Conservation (phyloP, 371 early-diverging fungal genomes). For the Coemansia sp. region DNA sequence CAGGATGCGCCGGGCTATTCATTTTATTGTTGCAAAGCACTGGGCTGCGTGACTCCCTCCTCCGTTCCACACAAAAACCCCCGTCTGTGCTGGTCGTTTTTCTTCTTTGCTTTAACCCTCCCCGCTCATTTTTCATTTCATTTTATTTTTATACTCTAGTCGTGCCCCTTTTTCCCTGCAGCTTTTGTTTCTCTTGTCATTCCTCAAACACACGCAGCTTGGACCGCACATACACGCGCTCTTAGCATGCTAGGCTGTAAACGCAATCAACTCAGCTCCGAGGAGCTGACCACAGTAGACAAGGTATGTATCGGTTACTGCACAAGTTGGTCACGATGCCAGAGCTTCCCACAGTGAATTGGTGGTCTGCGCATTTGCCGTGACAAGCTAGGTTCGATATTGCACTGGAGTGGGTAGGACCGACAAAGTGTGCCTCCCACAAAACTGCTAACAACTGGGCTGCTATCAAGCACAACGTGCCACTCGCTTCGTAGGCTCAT, state of each 20-base stretch:
- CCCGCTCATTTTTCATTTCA: conserved; percentile 1
- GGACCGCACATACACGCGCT: conserved; percentile 3
- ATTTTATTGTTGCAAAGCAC: conserved; percentile 8
- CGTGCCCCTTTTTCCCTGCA: neutral
- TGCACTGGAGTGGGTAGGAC: neutral
- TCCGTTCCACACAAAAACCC: conserved; percentile 11
- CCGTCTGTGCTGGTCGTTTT: conserved; percentile 4
- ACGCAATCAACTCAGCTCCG: conserved; percentile 33
- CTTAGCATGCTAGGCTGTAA: conserved; percentile 43
- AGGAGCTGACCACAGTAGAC: conserved; percentile 37
- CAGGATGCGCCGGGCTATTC: conserved; percentile 1
- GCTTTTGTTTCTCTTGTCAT: neutral
- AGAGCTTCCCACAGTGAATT: neutral
- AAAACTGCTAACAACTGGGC: neutral
- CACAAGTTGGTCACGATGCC: neutral
- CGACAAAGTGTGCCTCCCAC: neutral
- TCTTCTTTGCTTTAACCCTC: conserved; percentile 3
- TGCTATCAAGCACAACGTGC: neutral
- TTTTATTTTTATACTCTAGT: conserved; percentile 3
- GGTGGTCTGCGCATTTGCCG: neutral
- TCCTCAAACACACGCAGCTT: neutral
- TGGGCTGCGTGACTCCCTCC: conserved; percentile 8
- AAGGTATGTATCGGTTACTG: conserved; percentile 30
- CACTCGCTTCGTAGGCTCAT: neutral
- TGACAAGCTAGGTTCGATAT: neutral